Base-by-base conservation (phyloP, 495 filamentous ascomycete genomes). In the Podospora pseudoanserina region DNA sequence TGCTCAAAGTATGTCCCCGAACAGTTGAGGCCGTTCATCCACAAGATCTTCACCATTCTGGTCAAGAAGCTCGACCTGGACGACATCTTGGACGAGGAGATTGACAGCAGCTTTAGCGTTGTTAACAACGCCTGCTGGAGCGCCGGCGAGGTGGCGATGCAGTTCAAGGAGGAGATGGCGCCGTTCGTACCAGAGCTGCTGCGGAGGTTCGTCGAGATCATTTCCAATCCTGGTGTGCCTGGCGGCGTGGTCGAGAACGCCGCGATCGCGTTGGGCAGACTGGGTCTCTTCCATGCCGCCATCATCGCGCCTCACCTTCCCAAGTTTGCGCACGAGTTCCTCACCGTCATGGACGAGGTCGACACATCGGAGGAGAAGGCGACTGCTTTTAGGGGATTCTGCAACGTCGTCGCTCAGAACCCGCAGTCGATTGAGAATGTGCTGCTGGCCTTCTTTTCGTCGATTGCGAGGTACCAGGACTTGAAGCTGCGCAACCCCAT, bases 41-140 rank as follows among this genome's bases (percentile, higher is more conserved):
- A 89, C 3, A 84, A 77, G 53, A 82, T 98, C 58, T 79, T 96
- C 75, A 90, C 93, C 2, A 85, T 92, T 9, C 81, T 97, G n/a
- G 85, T 96, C 72, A 86, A 88, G 66, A 93, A 97, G 71, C 83
- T 99, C 39, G 93, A 98, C 72, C 80, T 98, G 58, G 90, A 92
- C 66, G 80, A 86, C 61, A 87, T 92, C 59, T 79, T 87, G 6
- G 88, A 92, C 63, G 89, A 93, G 61, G 90, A 93, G 67, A 84
- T 90, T 30, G 86, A 89, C 26, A 92, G 87, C 7, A 88, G 89
- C 7, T 98, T 96, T 77, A 90, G 91, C 58, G 94, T 97, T 19
- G 85, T 98, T 67, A 99, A 98, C 84, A 99, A 99, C 75, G 94
- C 95, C 32, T 98, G 96, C 82, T 99, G 95, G 95, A 95, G 94